These are phyloP conservation scores for Termitomyces sp. DNA, from an alignment of 768 basidiomycete genomes.

Conservation along the genomic window DNA sequence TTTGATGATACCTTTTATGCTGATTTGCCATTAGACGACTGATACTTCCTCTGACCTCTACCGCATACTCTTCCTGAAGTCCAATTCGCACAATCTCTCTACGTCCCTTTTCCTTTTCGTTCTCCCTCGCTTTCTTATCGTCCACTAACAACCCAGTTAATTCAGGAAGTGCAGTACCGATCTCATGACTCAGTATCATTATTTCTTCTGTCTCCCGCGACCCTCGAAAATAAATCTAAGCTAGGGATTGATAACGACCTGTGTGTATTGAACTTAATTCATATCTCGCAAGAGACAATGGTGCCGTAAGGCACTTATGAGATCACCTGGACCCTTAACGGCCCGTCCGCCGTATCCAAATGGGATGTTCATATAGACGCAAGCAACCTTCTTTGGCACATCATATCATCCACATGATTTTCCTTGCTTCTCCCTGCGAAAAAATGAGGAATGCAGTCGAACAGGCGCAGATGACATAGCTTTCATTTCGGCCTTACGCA, in stretches of 20 bases:
- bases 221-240: background rate
- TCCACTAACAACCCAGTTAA: background rate
- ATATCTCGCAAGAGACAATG: too few species aligned
- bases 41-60: background rate
- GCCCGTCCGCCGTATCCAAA: conserved; percentile 1
- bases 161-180: background rate
- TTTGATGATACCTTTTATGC: background rate
- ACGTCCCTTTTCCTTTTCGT: background rate
- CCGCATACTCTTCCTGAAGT: background rate
- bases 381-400: background rate
- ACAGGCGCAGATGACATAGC: background rate
- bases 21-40: background rate
- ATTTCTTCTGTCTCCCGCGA: background rate
- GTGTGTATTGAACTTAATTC: background rate
- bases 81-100: background rate
- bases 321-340: background rate
- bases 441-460: background rate
- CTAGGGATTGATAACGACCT: background rate
- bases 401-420: background rate
- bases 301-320: background rate
- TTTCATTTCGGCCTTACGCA: background rate
- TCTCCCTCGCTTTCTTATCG: background rate
- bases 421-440: background rate
- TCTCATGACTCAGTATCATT: background rate
- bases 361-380: background rate